phyloP scores from a whole-genome alignment of 306 rosid species.

The Lotus japonicus region DNA sequence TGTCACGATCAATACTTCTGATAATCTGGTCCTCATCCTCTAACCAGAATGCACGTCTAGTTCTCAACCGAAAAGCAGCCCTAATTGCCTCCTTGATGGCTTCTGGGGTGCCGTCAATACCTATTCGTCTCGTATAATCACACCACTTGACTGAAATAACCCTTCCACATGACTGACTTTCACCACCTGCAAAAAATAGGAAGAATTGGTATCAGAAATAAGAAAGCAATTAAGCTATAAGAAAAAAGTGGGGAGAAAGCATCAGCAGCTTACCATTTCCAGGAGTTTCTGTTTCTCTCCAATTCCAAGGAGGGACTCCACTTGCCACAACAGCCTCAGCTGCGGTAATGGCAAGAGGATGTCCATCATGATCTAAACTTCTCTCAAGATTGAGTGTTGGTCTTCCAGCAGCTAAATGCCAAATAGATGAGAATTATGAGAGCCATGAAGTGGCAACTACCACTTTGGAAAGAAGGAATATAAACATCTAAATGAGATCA shows the following conservation, averaged over 20 bases:
- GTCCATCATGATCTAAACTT: constrained; percentile 85
- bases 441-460: background rate
- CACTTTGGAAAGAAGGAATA: background rate
- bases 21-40: constrained; percentile 93
- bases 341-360: constrained; percentile 88
- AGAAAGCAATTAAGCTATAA: constrained; percentile 15
- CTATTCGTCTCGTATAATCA: constrained; percentile 80
- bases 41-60: constrained; percentile 91
- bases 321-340: constrained; percentile 83
- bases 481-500: constrained; percentile 14
- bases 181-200: constrained; percentile 53
- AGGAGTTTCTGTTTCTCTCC: constrained; percentile 96
- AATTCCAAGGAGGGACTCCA: constrained; percentile 95
- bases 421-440: constrained; percentile 18
- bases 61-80: constrained; percentile 88
- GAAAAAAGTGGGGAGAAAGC: background rate
- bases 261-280: constrained; percentile 59
- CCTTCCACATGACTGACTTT: constrained; percentile 79
- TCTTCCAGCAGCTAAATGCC: constrained; percentile 69
- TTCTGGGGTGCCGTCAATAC: constrained; percentile 80
- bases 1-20: constrained; percentile 87
- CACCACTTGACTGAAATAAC: constrained; percentile 95
- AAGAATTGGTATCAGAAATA: background rate
- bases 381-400: constrained; percentile 92
- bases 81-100: constrained; percentile 93